Base-by-base conservation (phyloP, 768 basidiomycete genomes). In the Auricularia heimuer region DNA sequence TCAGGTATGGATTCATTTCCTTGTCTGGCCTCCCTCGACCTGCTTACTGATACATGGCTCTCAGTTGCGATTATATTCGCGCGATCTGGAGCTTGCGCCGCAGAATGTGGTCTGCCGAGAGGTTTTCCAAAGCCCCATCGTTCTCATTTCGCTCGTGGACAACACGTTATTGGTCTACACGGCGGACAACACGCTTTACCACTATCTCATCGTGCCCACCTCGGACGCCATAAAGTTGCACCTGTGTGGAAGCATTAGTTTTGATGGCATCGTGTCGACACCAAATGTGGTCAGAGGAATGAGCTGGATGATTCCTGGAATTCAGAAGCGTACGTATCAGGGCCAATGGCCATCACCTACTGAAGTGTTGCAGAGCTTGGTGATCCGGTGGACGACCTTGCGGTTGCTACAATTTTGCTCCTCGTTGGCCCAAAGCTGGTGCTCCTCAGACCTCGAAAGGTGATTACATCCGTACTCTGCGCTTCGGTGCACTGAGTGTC, bases 271-370 rank as follows among this genome's bases (percentile, higher is more conserved):
- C 62, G 91, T 98, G 61, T 83, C 86, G 12, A 83, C 84, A 7
- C 94, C 97, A 4, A 84, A 80, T 39, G 83, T 91, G 12, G 95
- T 99, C 2, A 80, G 94, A 66, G 90, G 90, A 69, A 76, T 98
- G 72, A 97, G 95, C 74, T 99, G 97, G 97, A 89, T 98, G 86
- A 90, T 99, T 64, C 96, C 97, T 0, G 80, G 81, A 65, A 85
- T 89, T 10, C 96, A 98, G 74, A 98, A 95, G 75, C 88, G 97
- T 96, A 72, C 69, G 88, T 44, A 24, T 63, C 66, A 47, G 45
- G 34, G 1, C 37, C 62, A 16, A 21, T 21, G 54, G 1, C 54
- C 67, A 37, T 61, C 64, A 1, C 3, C 64, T 62, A 62, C 66
- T 68, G 24, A 70, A 54, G n/a, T 56, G 62, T 62, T n/a, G 34